These are phyloP conservation scores for Kwoniella mangroviensis DNA, from an alignment of 768 basidiomycete genomes.

Conservation along the genomic window DNA sequence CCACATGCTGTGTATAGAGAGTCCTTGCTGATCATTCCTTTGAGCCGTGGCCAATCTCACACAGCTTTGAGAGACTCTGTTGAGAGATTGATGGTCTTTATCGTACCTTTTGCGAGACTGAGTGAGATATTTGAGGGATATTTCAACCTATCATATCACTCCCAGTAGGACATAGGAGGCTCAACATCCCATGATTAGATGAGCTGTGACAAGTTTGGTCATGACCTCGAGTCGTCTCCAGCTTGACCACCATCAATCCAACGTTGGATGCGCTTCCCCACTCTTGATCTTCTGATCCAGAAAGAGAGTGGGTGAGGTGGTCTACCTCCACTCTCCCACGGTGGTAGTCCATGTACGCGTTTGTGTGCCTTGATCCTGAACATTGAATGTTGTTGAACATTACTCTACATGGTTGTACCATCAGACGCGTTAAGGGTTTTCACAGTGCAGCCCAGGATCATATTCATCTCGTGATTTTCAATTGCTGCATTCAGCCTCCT, in stretches of 20 bases:
- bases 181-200: background rate
- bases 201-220: background rate
- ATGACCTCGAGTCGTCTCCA: background rate
- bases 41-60: background rate
- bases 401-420: background rate
- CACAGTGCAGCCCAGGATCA: background rate
- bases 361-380: background rate
- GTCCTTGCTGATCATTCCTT: background rate
- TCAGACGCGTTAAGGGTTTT: slow-evolving; percentile 16
- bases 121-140: background rate
- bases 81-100: background rate
- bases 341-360: background rate
- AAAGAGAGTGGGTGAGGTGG: slow-evolving; percentile 11
- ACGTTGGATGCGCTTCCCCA: background rate
- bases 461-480: no score
- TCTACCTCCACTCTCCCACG: slow-evolving; percentile 27
- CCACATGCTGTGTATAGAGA: background rate
- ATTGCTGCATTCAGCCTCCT: no score
- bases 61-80: background rate
- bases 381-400: slow-evolving; percentile 1
- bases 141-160: background rate
- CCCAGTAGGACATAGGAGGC: no score
- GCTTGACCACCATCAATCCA: background rate
- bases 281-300: background rate
- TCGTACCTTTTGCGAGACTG: background rate